These are phyloP conservation scores for Rhizophora mangle DNA, from an alignment of 345 rosid species.

Conservation along the genomic window DNA sequence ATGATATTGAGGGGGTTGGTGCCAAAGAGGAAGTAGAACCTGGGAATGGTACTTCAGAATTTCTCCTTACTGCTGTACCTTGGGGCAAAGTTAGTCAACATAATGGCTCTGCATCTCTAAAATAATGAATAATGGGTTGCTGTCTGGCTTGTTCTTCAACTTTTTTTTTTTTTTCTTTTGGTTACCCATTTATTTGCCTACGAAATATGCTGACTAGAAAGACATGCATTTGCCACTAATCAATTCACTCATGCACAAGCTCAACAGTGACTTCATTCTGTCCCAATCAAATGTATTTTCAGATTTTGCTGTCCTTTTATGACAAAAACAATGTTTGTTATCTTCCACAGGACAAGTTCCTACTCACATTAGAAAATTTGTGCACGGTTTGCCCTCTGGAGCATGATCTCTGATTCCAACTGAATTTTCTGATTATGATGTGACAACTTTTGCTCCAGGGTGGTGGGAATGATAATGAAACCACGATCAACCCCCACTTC, in stretches of 20 bases:
- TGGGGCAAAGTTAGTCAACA: neutral
- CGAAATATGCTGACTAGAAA: too few species aligned
- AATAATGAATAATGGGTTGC: neutral
- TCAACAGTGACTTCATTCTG: neutral
- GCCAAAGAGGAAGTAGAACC: slow-evolving; percentile 18
- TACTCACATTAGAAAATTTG: neutral
- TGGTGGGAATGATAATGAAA: too few species aligned
- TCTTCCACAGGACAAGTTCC: slow-evolving; percentile 1
- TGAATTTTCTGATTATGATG: too few species aligned
- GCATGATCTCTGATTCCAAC: neutral
- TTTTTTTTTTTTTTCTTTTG: neutral
- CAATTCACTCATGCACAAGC: neutral
- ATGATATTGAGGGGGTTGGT: slow-evolving; percentile 15
- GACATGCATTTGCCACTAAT: too few species aligned
- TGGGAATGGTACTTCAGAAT: slow-evolving; percentile 1
- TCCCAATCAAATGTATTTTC: neutral
- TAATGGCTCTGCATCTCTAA: neutral
- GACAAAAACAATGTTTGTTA: neutral
- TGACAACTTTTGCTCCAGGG: too few species aligned
- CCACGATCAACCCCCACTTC: too few species aligned
- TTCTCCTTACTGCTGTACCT: neutral
- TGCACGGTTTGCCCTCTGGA: neutral
- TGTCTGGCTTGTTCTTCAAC: too few species aligned
- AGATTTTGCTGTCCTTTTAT: neutral
- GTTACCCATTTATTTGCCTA: neutral